A percentile compares a stretch with the other conserved stretches of the same genome.
phyloP scores from a whole-genome alignment of 2,329 filamentous ascomycete genomes.

The Colletotrichum musicola region DNA sequence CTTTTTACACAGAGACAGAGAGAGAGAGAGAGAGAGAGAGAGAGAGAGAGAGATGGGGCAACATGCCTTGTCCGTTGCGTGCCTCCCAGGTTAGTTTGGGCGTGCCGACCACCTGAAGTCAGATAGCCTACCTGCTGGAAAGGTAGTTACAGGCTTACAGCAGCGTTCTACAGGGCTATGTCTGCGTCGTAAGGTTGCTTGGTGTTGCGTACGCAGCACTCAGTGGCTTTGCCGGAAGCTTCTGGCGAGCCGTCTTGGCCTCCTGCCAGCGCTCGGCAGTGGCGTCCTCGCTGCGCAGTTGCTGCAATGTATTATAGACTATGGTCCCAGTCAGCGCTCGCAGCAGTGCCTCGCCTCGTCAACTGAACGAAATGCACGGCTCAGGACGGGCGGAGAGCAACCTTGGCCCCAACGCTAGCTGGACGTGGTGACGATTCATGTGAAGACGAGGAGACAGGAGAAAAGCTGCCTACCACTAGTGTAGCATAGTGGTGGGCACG shows the following conservation, averaged over 20 bases:
- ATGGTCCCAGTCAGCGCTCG: neutral
- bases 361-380: conserved; percentile 8
- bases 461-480: no score
- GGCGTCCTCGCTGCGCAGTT: neutral
- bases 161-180: no score
- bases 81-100: no score
- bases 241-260: conserved; percentile 21
- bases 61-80: conserved; percentile 2
- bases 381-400: neutral
- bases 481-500: no score
- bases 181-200: no score
- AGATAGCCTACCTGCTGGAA: no score
- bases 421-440: conserved; percentile 26
- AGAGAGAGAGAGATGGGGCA: no score
- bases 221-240: conserved; percentile 25
- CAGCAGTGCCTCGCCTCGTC: conserved; percentile 23
- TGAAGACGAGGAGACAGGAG: conserved; percentile 8
- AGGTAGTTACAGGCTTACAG: no score
- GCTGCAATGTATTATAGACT: no score
- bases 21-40: no score
- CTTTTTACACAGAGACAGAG: no score
- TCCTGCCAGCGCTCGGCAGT: conserved; percentile 19
- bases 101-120: no score
- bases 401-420: neutral
- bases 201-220: conserved; percentile 17